Conservation (phyloP, 164 flowering plant genomes). For the Vitis rupestris region DNA sequence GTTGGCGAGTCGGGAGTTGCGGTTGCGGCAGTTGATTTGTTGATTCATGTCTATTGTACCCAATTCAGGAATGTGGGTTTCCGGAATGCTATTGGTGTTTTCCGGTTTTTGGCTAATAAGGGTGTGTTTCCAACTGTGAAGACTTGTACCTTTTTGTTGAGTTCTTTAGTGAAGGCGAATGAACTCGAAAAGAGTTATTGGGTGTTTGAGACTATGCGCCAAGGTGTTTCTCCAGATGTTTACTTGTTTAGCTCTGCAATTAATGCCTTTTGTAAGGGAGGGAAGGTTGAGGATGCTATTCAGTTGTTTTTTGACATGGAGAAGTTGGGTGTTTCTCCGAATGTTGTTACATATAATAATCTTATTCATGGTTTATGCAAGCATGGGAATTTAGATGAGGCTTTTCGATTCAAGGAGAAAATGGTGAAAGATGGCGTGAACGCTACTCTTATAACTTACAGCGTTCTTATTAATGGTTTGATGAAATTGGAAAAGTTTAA, state of each 20-base stretch:
- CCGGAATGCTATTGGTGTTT: constrained; percentile 46
- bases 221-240: constrained; percentile 47
- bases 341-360: constrained; percentile 65
- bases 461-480: constrained; percentile 57
- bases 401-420: constrained; percentile 51
- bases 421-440: constrained; percentile 46
- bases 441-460: constrained; percentile 54
- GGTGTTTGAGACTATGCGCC: constrained; percentile 37
- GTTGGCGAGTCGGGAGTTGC: constrained; percentile 13
- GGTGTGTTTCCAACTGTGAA: constrained; percentile 57
- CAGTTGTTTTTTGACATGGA: constrained; percentile 61
- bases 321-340: constrained; percentile 45
- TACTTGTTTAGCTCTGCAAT: constrained; percentile 56
- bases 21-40: constrained; percentile 39
- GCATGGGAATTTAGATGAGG: constrained; percentile 47
- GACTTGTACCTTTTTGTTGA: constrained; percentile 64
- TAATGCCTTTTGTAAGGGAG: constrained; percentile 56
- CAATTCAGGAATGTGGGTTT: constrained; percentile 45
- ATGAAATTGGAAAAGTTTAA: constrained; percentile 46
- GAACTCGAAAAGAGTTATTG: constrained; percentile 42
- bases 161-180: constrained; percentile 49
- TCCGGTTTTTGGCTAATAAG: constrained; percentile 30
- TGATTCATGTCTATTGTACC: constrained; percentile 61
- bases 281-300: constrained; percentile 49
- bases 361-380: constrained; percentile 66